Base-by-base conservation (phyloP, 1,139 yeast genomes). In the Debaryomyces subglobosus region DNA sequence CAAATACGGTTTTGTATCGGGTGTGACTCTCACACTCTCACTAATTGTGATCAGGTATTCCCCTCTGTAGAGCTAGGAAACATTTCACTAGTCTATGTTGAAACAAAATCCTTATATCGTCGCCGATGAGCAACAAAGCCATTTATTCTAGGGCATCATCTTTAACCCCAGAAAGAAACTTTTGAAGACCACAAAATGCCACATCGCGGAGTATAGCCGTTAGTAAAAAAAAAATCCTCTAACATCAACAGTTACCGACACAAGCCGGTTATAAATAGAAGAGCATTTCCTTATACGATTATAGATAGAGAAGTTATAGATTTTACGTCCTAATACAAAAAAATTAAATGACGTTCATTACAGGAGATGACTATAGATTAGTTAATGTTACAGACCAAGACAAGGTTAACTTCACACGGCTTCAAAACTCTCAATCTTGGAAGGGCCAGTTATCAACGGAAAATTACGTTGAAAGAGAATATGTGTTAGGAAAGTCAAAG, bases 361-460 rank as follows among this genome's bases (percentile, higher is more conserved):
- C 35, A 1, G 43, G 36, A 40, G 43, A 40, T 18, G 43, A 40
- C 20, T 40, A 43, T 39, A 30, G 39, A 37, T 58, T 68, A 27
- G 55, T 58, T 20, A 61, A 56, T 16, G 41, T 66, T 15, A 60
- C 59, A 0, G 84, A 80, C 49, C 63, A 65, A 12, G 76, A 74
- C 29, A 60, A 71, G 30, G 75, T 82, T 44, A 68, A 74, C 39
- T 74, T 67, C 59, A 76, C 97, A 10, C 60, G 80, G 34, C 34
- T 38, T 15, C 73, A 75, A 50, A 84, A 83, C 61, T 69, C 79
- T 3, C 68, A 51, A 2, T 66, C 76, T 3, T 87, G 94, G 94
- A 73, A 66, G 43, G 82, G 81, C 15, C 60, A 62, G 16, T 67
- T 82, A 38, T 64, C 78, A 0, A 49, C 56, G 2, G 75, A 78